Percentiles rank a stretch among this genome's conserved stretches.
Evolutionary conservation across 1,284 basidiomycete genomes (phyloP).

Genomic region (Blastosporella zonata): DNA sequence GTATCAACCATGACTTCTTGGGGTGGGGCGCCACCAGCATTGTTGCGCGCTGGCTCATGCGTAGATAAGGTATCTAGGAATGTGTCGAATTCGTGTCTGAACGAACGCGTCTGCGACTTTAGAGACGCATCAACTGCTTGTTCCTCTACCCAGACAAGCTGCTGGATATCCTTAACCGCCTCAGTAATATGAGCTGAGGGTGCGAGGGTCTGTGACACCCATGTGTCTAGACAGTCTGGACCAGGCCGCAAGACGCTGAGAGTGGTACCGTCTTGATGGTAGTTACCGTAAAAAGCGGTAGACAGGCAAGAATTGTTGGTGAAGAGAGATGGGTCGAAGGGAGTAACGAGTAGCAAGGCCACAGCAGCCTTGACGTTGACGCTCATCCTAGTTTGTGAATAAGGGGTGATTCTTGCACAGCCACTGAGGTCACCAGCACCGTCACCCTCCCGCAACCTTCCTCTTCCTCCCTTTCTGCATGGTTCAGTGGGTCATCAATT

Average conservation of each 20-base stretch:
- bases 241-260: constrained; percentile 49
- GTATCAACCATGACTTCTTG: constrained; percentile 31
- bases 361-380: constrained; percentile 20
- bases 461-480: constrained; percentile 5
- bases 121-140: constrained; percentile 45
- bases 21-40: constrained; percentile 17
- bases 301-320: constrained; percentile 43
- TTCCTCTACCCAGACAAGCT: constrained; percentile 63
- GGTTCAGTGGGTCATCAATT: constrained; percentile 5
- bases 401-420: constrained; percentile 16
- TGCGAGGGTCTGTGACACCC: constrained; percentile 13
- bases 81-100: constrained; percentile 17
- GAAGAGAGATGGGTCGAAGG: constrained; percentile 35
- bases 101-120: constrained; percentile 26
- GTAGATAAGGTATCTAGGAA: constrained; percentile 21
- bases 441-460: background rate
- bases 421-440: constrained; percentile 13
- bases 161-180: constrained; percentile 26
- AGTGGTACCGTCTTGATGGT: constrained; percentile 35
- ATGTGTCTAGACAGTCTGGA: constrained; percentile 18
- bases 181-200: constrained; percentile 25
- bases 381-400: constrained; percentile 14
- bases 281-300: constrained; percentile 52
- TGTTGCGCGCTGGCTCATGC: constrained; percentile 16
- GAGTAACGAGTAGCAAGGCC: constrained; percentile 37